Base-by-base conservation (phyloP, 371 early-diverging fungal genomes). In the Fennellomyces sp. region DNA sequence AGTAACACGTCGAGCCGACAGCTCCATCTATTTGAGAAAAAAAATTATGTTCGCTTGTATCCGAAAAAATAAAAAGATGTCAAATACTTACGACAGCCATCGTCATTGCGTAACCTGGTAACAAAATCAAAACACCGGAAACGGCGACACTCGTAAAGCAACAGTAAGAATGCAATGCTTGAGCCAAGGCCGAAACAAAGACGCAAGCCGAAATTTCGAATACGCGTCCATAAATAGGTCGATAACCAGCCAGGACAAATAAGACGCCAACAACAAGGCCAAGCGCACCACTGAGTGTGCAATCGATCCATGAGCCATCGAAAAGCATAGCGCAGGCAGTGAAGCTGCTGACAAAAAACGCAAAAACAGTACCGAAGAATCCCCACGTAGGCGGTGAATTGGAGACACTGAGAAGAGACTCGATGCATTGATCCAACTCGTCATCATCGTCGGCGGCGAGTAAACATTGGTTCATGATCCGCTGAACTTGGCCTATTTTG, bases 1-100 rank as follows among this genome's bases (percentile, higher is more conserved):
- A 21, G 91, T 85, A 56, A 94, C 82, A 60, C 93, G 92, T 25
- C 92, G 82, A 33, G 93, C 75, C 21, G 76, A 69, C 39, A 78
- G 48, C 53, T 78, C 79, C 57, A 78, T 73, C 79, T 78, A 61
- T 23, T 31, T 39, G 8, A 7, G 21, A 36, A 12, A 41, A 35
- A 27, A 39, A 50, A 39, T 12, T 29, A n/a, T 2, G 7, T 19
- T 31, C 17, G 23, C 17, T 11, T 13, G 17, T 35, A 10, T 25
- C n/a, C 7, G 23, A 53, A 0, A 15, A 36, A 2, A n/a, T 5
- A 1, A 12, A 23, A 28, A 19, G 26, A 13, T 17, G 47, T 33
- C 23, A 2, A n/a, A 19, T 49, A 33, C 61, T 58, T 60, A 61
- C 66, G 52, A 66, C 61, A n/a, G 66, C 56, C 56, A 66, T 51